These are phyloP conservation scores for Citrus australasica DNA, from an alignment of 345 rosid genomes.

Conservation along the genomic window DNA sequence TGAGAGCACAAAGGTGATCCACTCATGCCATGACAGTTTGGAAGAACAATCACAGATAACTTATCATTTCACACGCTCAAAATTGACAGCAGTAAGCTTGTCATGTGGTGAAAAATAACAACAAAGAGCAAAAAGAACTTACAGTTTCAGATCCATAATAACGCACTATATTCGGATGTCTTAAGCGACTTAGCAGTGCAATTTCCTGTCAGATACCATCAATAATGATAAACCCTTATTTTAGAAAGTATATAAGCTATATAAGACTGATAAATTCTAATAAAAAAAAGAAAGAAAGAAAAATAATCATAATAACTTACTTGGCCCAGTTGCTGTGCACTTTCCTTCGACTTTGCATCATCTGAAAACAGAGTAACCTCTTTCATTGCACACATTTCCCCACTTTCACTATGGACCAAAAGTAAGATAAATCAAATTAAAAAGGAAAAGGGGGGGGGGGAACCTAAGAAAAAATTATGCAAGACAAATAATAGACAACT, in stretches of 20 bases:
- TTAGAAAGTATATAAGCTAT: background rate
- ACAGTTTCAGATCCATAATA: slow-evolving; percentile 78
- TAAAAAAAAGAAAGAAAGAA: background rate
- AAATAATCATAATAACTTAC: slow-evolving; percentile 26
- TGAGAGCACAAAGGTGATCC: no score
- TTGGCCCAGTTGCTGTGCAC: slow-evolving; percentile 69
- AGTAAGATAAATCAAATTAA: slow-evolving; percentile 4
- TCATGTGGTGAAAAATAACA: background rate
- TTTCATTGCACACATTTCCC: slow-evolving; percentile 91
- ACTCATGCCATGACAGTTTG: background rate
- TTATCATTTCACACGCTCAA: background rate
- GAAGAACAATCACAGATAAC: background rate
- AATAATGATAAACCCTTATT: background rate
- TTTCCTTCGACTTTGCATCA: slow-evolving; percentile 77
- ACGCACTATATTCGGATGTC: slow-evolving; percentile 74
- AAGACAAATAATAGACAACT: background rate
- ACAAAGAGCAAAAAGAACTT: slow-evolving; percentile 19
- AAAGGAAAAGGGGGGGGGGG: no score
- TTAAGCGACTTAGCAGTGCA: slow-evolving; percentile 54
- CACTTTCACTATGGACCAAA: slow-evolving; percentile 54
- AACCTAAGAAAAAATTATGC: background rate
- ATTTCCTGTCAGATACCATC: slow-evolving; percentile 54
- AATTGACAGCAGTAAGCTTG: background rate
- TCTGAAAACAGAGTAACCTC: slow-evolving; percentile 77
- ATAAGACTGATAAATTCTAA: background rate